Conservation (phyloP, 2,329 filamentous ascomycete genomes). For the Celoporthe dispersa region DNA sequence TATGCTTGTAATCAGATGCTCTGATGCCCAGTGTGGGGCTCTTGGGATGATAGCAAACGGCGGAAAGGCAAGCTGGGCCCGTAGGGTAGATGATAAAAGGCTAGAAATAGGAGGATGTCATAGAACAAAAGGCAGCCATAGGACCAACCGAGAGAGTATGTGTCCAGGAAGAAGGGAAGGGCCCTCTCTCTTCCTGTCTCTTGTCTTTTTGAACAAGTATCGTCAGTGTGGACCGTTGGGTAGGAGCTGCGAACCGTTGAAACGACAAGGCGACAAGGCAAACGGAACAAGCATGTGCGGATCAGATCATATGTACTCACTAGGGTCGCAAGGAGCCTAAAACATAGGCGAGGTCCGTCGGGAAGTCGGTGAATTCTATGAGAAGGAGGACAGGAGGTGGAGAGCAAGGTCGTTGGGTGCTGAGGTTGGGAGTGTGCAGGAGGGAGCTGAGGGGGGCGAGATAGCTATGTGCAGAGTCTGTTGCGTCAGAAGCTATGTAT, state of each 20-base stretch:
- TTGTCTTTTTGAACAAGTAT: not conserved
- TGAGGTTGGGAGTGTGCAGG: not conserved
- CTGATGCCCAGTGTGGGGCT: not conserved
- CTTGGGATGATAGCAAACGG: not conserved
- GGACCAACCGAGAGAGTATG: not conserved
- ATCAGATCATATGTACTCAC: not conserved
- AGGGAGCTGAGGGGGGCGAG: conserved; percentile 18
- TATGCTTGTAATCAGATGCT: conserved; percentile 6
- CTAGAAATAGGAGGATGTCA: not conserved
- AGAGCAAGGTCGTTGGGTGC: not conserved
- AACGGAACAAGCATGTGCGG: not conserved
- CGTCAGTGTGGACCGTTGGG: not conserved
- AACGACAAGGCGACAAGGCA: conserved; percentile 1
- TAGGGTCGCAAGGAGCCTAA: not conserved
- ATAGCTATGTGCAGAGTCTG: conserved; percentile 22
- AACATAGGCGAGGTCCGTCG: not conserved
- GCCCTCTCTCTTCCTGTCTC: not conserved
- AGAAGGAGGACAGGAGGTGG: not conserved
- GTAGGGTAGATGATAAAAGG: not conserved
- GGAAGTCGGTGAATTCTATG: not conserved
- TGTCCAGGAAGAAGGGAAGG: not conserved
- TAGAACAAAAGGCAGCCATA: not conserved
- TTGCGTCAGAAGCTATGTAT: conserved; percentile 29
- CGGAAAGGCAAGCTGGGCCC: not conserved
- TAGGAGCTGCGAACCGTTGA: conserved; percentile 2